Evolutionary conservation across 2,329 filamentous ascomycete genomes (phyloP).

Genomic region (Orbilia ellipsospora): DNA sequence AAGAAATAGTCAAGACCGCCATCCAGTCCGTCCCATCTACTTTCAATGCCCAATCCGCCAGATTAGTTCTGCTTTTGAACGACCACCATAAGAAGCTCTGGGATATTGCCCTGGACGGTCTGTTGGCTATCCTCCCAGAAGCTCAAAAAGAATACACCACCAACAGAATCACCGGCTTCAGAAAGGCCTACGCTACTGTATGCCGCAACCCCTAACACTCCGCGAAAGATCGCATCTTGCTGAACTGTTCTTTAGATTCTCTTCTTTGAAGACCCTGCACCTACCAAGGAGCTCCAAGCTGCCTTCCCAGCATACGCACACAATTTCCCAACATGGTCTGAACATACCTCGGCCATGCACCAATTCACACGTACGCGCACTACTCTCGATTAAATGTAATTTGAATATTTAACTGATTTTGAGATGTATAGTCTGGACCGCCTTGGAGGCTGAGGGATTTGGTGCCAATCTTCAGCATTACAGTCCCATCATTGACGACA

Average conservation of each 20-base stretch:
- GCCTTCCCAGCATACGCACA: conserved; percentile 80
- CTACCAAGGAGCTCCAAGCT: conserved; percentile 74
- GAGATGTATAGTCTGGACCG: conserved; percentile 73
- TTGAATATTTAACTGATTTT: conserved; percentile 4
- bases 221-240: background rate
- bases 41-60: conserved; percentile 90
- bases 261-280: conserved; percentile 83
- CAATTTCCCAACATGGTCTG: conserved; percentile 80
- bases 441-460: conserved; percentile 83
- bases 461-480: conserved; percentile 94
- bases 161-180: conserved; percentile 70
- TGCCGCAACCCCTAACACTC: background rate
- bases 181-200: conserved; percentile 75
- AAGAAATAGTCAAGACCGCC: conserved; percentile 73
- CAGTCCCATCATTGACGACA: conserved; percentile 83
- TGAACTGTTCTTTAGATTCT: conserved; percentile 66
- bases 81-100: conserved; percentile 88
- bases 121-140: conserved; percentile 75
- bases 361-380: conserved; percentile 71
- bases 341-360: conserved; percentile 82
- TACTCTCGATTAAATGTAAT: background rate
- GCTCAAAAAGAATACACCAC: conserved; percentile 69
- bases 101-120: conserved; percentile 74
- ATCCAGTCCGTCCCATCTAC: conserved; percentile 75
- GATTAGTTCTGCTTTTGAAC: conserved; percentile 80